A percentile compares a stretch with the other conserved stretches of the same genome.
Conservation (phyloP, 2,329 filamentous ascomycete genomes). For the Elsinoe perseae region DNA sequence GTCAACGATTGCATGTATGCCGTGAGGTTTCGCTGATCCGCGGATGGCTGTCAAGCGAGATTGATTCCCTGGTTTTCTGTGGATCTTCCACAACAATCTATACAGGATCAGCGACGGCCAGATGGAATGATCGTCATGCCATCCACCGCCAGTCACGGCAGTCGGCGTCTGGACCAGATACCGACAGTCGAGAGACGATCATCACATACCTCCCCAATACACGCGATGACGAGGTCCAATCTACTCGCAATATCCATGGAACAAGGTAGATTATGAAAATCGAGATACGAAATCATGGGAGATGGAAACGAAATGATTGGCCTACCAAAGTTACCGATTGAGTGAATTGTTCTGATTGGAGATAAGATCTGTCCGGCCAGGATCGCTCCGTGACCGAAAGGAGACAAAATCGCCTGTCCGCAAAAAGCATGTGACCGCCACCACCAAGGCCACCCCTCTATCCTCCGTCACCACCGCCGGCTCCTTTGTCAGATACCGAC, state of each 20-base stretch:
- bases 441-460: background rate
- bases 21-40: background rate
- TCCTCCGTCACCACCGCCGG: background rate
- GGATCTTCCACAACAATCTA: slow-evolving; percentile 3
- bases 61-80: background rate
- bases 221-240: background rate
- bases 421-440: background rate
- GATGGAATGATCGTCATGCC: background rate
- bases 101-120: background rate
- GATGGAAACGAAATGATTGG: background rate
- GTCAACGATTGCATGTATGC: background rate
- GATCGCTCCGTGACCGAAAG: background rate
- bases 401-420: background rate
- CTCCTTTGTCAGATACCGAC: background rate
- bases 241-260: background rate
- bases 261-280: background rate
- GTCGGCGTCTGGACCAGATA: background rate
- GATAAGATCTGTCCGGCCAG: background rate
- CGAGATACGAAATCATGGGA: background rate
- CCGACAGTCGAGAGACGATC: background rate
- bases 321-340: background rate
- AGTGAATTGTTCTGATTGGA: background rate
- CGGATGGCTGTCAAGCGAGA: slow-evolving; percentile 1
- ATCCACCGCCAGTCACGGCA: background rate
- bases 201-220: background rate